These are phyloP conservation scores for Hymenotorrendiella dingleyae DNA, from an alignment of 2,329 filamentous ascomycete genomes.

Conservation along the genomic window DNA sequence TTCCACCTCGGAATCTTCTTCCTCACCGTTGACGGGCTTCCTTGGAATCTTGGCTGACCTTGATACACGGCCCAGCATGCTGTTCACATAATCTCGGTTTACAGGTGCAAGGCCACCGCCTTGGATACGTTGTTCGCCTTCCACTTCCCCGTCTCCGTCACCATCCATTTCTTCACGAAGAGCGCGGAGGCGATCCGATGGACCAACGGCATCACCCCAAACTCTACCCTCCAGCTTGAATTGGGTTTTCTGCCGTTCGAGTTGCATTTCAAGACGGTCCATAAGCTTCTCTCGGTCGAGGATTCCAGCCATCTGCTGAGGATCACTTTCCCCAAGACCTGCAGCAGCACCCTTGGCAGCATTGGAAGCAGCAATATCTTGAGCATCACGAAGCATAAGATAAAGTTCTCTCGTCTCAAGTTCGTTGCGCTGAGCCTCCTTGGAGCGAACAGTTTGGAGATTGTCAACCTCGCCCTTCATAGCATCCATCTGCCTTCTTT, in stretches of 20 bases:
- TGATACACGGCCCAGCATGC: slow-evolving; percentile 67
- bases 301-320: slow-evolving; percentile 81
- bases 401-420: slow-evolving; percentile 94
- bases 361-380: slow-evolving; percentile 88
- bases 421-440: slow-evolving; percentile 91
- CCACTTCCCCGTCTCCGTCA: slow-evolving; percentile 41
- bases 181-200: slow-evolving; percentile 86
- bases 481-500: slow-evolving; percentile 76
- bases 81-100: slow-evolving; percentile 61
- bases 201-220: slow-evolving; percentile 76
- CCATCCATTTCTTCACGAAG: slow-evolving; percentile 93
- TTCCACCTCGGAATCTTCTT: slow-evolving; percentile 34
- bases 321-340: slow-evolving; percentile 56
- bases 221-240: slow-evolving; percentile 93
- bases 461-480: slow-evolving; percentile 87
- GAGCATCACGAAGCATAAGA: slow-evolving; percentile 94
- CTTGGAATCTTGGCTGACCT: slow-evolving; percentile 52
- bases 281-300: slow-evolving; percentile 88
- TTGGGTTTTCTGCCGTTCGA: slow-evolving; percentile 95
- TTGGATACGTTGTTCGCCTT: slow-evolving; percentile 14
- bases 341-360: slow-evolving; percentile 52
- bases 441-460: slow-evolving; percentile 75
- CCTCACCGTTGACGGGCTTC: slow-evolving; percentile 43
- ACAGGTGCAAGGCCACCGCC: slow-evolving; percentile 35
- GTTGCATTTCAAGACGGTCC: slow-evolving; percentile 88